A percentile compares a stretch with the other conserved stretches of the same genome.
Evolutionary conservation across 495 filamentous ascomycete species (phyloP).

Genomic region (Neurospora sp.): DNA sequence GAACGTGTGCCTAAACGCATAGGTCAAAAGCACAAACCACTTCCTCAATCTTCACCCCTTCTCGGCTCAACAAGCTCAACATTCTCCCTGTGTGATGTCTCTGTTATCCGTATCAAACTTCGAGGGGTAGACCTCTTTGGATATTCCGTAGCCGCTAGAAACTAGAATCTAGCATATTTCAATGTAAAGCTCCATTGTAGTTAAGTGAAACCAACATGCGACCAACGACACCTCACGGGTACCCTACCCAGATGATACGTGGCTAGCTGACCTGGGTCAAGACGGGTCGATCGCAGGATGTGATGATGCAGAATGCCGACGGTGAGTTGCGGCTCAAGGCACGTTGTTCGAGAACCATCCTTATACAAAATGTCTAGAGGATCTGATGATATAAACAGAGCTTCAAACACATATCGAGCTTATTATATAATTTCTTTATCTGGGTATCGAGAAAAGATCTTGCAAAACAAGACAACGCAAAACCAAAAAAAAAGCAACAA

Average conservation of each 20-base stretch:
- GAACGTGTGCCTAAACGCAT: not conserved
- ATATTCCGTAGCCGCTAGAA: too few species aligned
- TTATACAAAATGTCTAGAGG: too few species aligned
- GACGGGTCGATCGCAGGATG: not conserved
- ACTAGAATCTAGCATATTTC: too few species aligned
- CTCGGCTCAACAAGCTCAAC: not conserved
- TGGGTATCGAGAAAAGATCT: not conserved
- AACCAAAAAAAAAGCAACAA: not conserved
- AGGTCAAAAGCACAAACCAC: not conserved
- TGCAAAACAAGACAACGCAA: not conserved
- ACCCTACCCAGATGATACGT: not conserved
- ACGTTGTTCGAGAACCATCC: too few species aligned
- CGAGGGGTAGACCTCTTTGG: too few species aligned
- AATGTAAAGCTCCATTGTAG: too few species aligned
- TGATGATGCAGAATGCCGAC: not conserved
- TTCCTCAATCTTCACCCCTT: not conserved
- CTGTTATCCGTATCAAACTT: too few species aligned
- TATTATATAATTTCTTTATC: not conserved
- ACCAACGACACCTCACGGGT: not conserved
- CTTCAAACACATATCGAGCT: too few species aligned
- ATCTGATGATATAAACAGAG: too few species aligned
- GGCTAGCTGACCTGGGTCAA: not conserved
- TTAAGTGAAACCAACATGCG: not conserved
- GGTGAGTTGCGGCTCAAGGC: not conserved
- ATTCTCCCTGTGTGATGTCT: too few species aligned